Conservation (phyloP, 306 rosid species). For the Acacia melanoxylon region DNA sequence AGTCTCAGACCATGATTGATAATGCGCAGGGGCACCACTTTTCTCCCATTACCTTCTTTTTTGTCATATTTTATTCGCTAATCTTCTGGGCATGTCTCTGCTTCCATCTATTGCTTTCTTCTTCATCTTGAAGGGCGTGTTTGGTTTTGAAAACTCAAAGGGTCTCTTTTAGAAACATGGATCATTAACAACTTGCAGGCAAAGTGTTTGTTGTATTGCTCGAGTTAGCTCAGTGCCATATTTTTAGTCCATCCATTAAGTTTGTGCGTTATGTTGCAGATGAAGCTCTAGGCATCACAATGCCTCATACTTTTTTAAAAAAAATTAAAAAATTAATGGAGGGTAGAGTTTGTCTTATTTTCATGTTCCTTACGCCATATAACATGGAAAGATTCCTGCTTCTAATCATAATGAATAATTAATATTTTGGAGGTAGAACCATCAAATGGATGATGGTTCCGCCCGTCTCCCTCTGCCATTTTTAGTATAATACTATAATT, state of each 20-base stretch:
- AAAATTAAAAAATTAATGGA: no score
- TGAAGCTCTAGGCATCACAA: neutral
- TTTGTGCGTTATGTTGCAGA: neutral
- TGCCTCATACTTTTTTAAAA: neutral
- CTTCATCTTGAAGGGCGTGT: constrained; percentile 17
- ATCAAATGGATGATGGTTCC: constrained; percentile 33
- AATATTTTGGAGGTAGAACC: constrained; percentile 41
- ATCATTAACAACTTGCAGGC: constrained; percentile 23
- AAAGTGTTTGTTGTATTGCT: neutral
- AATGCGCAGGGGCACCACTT: constrained; percentile 43
- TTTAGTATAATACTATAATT: constrained; percentile 26
- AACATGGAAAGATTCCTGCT: constrained; percentile 88
- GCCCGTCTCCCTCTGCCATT: constrained; percentile 5
- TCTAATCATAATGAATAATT: constrained; percentile 49
- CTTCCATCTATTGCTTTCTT: constrained; percentile 14
- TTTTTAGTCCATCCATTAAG: neutral
- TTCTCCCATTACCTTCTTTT: constrained; percentile 56
- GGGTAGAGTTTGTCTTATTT: constrained; percentile 59
- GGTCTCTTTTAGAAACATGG: constrained; percentile 8
- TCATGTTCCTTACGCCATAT: constrained; percentile 47
- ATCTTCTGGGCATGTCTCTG: constrained; percentile 30
- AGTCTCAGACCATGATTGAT: constrained; percentile 54
- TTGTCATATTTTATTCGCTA: constrained; percentile 33
- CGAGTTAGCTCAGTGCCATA: neutral
- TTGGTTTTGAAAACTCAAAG: neutral